A percentile compares a stretch with the other conserved stretches of the same genome.
Evolutionary conservation across 495 filamentous ascomycete species (phyloP).

Genomic region (Hypoxylon trugodes): DNA sequence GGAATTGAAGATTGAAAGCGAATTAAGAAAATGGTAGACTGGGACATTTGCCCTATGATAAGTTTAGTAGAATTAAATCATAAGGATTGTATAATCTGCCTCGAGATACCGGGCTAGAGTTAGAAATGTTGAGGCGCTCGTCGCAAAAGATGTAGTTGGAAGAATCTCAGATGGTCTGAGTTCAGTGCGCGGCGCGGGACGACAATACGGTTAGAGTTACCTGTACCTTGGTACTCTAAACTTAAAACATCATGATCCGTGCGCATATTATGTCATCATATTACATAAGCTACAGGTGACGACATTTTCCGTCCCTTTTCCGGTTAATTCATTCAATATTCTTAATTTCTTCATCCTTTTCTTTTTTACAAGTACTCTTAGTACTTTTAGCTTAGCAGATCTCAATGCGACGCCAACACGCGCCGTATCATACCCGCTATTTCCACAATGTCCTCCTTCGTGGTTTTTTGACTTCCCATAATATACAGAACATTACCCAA

Average conservation of each 20-base stretch:
- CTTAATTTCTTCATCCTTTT: not conserved
- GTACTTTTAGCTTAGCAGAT: no score
- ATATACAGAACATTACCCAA: constrained; percentile 81
- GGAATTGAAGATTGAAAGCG: constrained; percentile 4
- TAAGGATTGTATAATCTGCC: constrained; percentile 50
- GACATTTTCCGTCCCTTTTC: constrained; percentile 1
- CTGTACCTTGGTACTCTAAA: not conserved
- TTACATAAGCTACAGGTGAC: no score
- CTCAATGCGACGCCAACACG: not conserved
- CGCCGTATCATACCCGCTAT: constrained; percentile 51
- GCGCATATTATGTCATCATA: constrained; percentile 17
- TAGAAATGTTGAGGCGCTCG: constrained; percentile 37
- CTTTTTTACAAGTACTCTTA: no score
- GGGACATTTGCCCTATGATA: constrained; percentile 38
- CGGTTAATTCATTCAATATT: not conserved
- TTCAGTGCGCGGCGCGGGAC: constrained; percentile 23
- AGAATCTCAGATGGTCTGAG: constrained; percentile 24
- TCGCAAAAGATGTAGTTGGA: constrained; percentile 43
- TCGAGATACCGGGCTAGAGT: constrained; percentile 44
- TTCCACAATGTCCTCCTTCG: constrained; percentile 54
- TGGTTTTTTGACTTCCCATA: constrained; percentile 74
- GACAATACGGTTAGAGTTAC: not conserved
- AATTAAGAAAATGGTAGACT: constrained; percentile 19
- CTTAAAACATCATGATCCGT: constrained; percentile 7
- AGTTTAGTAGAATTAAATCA: constrained; percentile 34